Percentiles rank a stretch among this genome's conserved stretches.
These are phyloP conservation scores for Geranomyces michiganensis DNA, from an alignment of 192 early-diverging fungal species.

Conservation along the genomic window DNA sequence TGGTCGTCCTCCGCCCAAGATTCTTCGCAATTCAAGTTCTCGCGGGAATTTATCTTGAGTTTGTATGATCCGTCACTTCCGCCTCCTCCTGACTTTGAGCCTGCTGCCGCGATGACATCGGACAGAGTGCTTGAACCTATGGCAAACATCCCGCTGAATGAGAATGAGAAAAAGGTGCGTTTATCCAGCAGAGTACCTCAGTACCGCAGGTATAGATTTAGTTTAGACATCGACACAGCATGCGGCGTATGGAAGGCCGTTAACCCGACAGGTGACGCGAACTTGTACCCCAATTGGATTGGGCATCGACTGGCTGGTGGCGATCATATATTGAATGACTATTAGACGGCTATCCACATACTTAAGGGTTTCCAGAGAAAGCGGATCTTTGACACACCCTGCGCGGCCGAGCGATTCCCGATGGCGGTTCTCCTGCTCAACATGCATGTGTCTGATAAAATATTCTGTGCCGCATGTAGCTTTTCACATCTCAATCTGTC, in stretches of 20 bases:
- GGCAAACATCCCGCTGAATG: constrained; percentile 48
- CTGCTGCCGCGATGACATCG: constrained; percentile 21
- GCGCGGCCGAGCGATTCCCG: too few species aligned
- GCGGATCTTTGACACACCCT: too few species aligned
- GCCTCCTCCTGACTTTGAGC: constrained; percentile 36
- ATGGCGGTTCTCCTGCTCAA: too few species aligned
- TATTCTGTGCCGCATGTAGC: constrained; percentile 7
- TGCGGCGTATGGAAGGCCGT: not conserved
- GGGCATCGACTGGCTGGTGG: too few species aligned
- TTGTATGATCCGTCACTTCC: constrained; percentile 37
- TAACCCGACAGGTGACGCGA: not conserved
- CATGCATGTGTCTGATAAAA: not conserved
- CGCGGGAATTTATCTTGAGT: constrained; percentile 48
- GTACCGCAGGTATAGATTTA: too few species aligned
- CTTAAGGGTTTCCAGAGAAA: too few species aligned
- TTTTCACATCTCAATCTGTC: constrained; percentile 43
- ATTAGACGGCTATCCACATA: too few species aligned
- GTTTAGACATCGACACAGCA: too few species aligned
- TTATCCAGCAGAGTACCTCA: too few species aligned
- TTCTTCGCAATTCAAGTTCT: constrained; percentile 26
- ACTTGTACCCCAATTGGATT: too few species aligned
- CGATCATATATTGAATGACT: too few species aligned
- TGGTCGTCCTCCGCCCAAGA: constrained; percentile 1
- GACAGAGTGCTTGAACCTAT: constrained; percentile 33
- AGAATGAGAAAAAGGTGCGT: constrained; percentile 50